These are phyloP conservation scores for Thraustochytrium sp. DNA, from an alignment of 352 stramenopile genomes.

Conservation along the genomic window DNA sequence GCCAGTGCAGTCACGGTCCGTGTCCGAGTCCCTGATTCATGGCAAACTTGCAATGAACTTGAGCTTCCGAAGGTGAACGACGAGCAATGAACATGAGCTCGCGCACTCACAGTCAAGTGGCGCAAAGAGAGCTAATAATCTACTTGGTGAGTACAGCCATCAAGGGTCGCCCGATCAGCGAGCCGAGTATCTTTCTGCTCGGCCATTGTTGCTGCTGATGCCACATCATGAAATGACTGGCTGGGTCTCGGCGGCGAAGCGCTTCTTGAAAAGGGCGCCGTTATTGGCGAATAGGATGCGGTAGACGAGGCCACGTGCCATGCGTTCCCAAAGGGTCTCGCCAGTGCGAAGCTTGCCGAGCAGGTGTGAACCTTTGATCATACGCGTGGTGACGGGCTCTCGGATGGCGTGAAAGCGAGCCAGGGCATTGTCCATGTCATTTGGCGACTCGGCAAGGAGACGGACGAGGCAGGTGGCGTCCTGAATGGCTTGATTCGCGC, in stretches of 20 bases:
- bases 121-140: too few species aligned
- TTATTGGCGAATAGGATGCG: not conserved
- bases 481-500: constrained; percentile 71
- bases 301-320: not conserved
- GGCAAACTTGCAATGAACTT: too few species aligned
- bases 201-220: too few species aligned
- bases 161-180: too few species aligned
- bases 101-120: too few species aligned
- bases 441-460: not conserved
- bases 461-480: constrained; percentile 48
- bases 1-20: too few species aligned
- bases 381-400: not conserved
- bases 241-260: not conserved
- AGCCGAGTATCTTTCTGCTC: too few species aligned
- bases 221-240: not conserved
- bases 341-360: not conserved
- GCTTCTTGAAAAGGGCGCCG: not conserved
- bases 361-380: not conserved
- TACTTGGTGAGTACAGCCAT: too few species aligned
- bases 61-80: too few species aligned
- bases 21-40: too few species aligned
- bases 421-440: not conserved
- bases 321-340: not conserved
- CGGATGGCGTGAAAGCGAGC: not conserved
- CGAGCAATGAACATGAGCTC: too few species aligned